Evolutionary conservation across 2,329 filamentous ascomycete genomes (phyloP).

Genomic region (Leptographium radiaticola): DNA sequence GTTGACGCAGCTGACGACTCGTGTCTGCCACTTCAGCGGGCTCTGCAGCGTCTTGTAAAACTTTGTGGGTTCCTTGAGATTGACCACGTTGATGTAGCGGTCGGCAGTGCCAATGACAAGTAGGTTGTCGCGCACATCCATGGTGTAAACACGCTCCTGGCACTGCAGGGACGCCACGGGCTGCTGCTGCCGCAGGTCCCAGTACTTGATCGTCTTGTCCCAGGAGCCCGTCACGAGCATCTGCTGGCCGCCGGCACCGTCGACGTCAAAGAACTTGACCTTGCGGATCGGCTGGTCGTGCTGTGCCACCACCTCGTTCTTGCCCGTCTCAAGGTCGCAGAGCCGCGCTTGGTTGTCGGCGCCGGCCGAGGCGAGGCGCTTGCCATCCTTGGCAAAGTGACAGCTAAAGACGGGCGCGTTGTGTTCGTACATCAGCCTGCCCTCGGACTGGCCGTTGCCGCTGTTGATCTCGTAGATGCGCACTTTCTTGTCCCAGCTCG

Average conservation of each 20-base stretch:
- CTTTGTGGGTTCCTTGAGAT: conserved; percentile 73
- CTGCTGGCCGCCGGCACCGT: conserved; percentile 53
- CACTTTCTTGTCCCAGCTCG: conserved; percentile 97
- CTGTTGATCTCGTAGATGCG: conserved; percentile 85
- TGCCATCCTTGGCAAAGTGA: conserved; percentile 91
- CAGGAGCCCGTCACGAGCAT: conserved; percentile 88
- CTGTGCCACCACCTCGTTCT: conserved; percentile 61
- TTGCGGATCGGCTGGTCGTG: conserved; percentile 75
- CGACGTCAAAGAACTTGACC: conserved; percentile 64
- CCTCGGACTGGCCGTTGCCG: conserved; percentile 60
- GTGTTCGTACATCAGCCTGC: conserved; percentile 77
- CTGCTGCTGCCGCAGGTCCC: conserved; percentile 59
- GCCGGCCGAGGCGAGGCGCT: conserved; percentile 74
- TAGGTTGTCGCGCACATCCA: conserved; percentile 81
- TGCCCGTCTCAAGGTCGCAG: conserved; percentile 61
- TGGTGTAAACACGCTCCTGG: conserved; percentile 74
- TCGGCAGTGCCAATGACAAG: conserved; percentile 89
- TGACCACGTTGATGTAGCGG: conserved; percentile 89
- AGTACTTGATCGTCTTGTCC: conserved; percentile 87
- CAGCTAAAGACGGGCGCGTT: conserved; percentile 72
- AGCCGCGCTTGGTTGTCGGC: conserved; percentile 86
- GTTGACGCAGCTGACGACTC: conserved; percentile 87
- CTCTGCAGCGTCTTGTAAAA: conserved; percentile 96
- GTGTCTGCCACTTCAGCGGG: conserved; percentile 95
- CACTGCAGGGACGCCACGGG: conserved; percentile 53